These are phyloP conservation scores for Kurtzmaniella quercitrusa DNA, from an alignment of 1,139 yeast species.

Conservation along the genomic window DNA sequence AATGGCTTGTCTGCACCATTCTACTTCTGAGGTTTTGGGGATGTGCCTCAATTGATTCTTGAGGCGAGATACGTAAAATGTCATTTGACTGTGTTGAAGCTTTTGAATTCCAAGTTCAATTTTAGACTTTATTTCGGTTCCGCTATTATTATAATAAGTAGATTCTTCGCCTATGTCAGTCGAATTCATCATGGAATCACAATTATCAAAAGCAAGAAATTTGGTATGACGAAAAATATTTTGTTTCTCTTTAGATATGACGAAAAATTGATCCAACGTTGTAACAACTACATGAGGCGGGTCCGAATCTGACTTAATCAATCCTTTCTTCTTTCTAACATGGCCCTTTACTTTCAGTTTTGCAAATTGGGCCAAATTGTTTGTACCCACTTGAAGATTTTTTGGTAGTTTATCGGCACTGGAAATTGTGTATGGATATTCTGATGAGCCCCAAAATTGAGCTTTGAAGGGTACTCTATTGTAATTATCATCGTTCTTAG, in stretches of 20 bases:
- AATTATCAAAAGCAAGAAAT: slow-evolving; percentile 22
- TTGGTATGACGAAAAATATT: slow-evolving; percentile 5
- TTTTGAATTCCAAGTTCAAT: slow-evolving; percentile 11
- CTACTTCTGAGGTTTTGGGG: slow-evolving; percentile 7
- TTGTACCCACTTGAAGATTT: background rate
- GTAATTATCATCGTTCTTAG: slow-evolving; percentile 10
- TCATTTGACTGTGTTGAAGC: slow-evolving; percentile 14
- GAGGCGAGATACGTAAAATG: slow-evolving; percentile 8
- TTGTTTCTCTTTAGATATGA: background rate
- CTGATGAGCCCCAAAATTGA: slow-evolving; percentile 10
- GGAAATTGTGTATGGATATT: background rate
- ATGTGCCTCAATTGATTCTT: slow-evolving; percentile 2
- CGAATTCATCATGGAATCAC: slow-evolving; percentile 12
- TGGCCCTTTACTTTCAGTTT: background rate
- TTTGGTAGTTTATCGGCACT: background rate
- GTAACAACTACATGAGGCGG: background rate
- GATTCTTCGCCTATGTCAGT: slow-evolving; percentile 1
- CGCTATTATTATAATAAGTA: background rate
- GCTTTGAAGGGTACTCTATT: slow-evolving; percentile 20
- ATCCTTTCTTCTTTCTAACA: background rate
- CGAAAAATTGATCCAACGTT: background rate
- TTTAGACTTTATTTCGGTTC: slow-evolving; percentile 7
- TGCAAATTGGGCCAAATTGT: background rate
- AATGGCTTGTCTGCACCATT: background rate
- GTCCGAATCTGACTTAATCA: background rate